Base-by-base conservation (phyloP, 805 yeast species). In the Wickerhamomyces strasburgensis region DNA sequence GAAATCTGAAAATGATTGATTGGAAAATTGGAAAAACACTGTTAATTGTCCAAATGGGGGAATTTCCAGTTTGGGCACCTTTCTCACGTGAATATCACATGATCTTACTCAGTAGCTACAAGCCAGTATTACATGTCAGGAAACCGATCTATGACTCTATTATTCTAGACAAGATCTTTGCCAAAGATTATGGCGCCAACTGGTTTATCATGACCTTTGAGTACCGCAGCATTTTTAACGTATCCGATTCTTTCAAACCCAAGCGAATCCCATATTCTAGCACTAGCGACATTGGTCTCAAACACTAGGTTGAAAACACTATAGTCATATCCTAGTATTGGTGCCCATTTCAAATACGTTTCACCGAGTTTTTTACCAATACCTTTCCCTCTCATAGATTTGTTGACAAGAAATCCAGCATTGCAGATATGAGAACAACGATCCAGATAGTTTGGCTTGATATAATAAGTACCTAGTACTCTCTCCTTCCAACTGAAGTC, bases 241-340 rank as follows among this genome's bases (percentile, higher is more conserved):
- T 67, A 62, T 0, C 97, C 97, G 27, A 86, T 78, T 34, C 87
- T 64, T 11, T 83, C 82, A 49, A 88, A 89, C 2, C 95, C 94
- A 18, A 89, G 67, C 2, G 65, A 48, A 34, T 88, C 96, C 97
- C 98, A 89, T 37, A 84, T 81, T 50, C 64, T 70, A 49, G 68
- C 57, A 50, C 95, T 84, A 3, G 88, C 96, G 3, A 62, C 64
- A 54, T 89, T 89, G 2, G 88, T 79, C 34, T 70, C 93, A 54
- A 81, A 89, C 1, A 89, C 98, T 34, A 89, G 67, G 58, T 89
- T 89, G 68, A 84, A 89, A 11, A 89, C 90, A 6, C 90, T 80
- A 52, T 85, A 85, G 5, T 70, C 75, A 60, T 81, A 89, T 0
- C 96, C 96, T 23, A 89, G 61, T 34, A 68, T 51, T 0, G 94